Percentiles rank a stretch among this genome's conserved stretches.
These are phyloP conservation scores for Vachellia collinsii DNA, from an alignment of 306 rosid genomes.

Conservation along the genomic window DNA sequence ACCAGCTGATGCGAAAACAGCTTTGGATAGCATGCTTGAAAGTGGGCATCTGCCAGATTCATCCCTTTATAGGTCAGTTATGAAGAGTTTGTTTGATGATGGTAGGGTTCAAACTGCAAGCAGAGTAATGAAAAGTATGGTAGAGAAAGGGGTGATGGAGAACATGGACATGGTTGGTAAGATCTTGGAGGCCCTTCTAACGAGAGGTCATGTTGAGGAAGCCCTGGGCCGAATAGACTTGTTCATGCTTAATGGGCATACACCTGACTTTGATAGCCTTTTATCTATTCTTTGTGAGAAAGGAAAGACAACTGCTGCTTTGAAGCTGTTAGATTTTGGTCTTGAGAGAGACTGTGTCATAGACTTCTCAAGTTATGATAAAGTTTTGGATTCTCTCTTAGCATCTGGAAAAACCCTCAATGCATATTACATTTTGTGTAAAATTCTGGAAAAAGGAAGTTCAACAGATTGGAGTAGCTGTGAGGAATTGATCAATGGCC, in stretches of 20 bases:
- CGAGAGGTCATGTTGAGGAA: slow-evolving; percentile 94
- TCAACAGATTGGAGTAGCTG: slow-evolving; percentile 66
- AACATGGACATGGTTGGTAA: slow-evolving; percentile 82
- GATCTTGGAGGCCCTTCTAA: slow-evolving; percentile 83
- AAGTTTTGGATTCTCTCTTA: slow-evolving; percentile 78
- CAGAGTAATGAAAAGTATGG: slow-evolving; percentile 87
- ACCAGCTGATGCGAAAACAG: slow-evolving; percentile 86
- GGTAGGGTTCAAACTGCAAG: slow-evolving; percentile 95
- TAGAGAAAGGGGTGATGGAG: slow-evolving; percentile 85
- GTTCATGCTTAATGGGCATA: slow-evolving; percentile 58
- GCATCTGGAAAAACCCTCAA: slow-evolving; percentile 84
- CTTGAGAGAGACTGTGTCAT: slow-evolving; percentile 69
- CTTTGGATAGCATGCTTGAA: slow-evolving; percentile 88
- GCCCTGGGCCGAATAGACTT: slow-evolving; percentile 80
- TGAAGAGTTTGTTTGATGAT: slow-evolving; percentile 79
- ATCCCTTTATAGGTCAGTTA: slow-evolving; percentile 65
- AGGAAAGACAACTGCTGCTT: slow-evolving; percentile 85
- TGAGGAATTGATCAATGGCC: slow-evolving; percentile 72
- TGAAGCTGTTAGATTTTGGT: slow-evolving; percentile 82
- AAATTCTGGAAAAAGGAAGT: slow-evolving; percentile 82
- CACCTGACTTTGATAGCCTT: slow-evolving; percentile 67
- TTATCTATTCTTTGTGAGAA: slow-evolving; percentile 74
- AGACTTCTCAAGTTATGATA: slow-evolving; percentile 72
- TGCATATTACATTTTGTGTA: slow-evolving; percentile 81
- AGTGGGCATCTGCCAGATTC: slow-evolving; percentile 76